Evolutionary conservation across 768 basidiomycete genomes (phyloP), one percentile per base, ranked within the genome.

Genomic region (Fibroporia radiculosa): DNA sequence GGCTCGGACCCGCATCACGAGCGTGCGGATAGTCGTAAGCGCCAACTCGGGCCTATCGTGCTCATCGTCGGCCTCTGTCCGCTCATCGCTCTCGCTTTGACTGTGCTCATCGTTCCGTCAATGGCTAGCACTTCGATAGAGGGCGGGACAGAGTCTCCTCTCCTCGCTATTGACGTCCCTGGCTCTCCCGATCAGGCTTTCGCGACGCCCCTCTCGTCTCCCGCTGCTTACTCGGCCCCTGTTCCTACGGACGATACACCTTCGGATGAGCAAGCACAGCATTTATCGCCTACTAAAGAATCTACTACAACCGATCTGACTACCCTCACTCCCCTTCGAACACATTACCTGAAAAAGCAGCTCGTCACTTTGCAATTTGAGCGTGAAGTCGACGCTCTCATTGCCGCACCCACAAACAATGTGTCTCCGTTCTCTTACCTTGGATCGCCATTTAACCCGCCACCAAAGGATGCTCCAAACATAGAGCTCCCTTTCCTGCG

Each of bases 341-440:
- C 93, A 3, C 96, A 99, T 61, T 99, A 99, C 65, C 87, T 99
- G 62, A 99, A 98, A 73, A 98, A 98, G 65, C 77, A 89, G 14
- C 81, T 99, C 45, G 74, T 97, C 34, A 79, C 85, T 53, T 81
- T 97, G 41, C 83, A 97, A 62, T 81, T 97, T 55, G 66, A 69
- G 55, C 67, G 66, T n/a, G 96, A 99, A 64, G 75, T 98, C 49
- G 71, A 78, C 48, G 67, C 68, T 18, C 71, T 92, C 52, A 76
- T 78, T 8, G 68, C 74, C 4, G 67, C 75, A 0, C 56, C 69
- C 1, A 57, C 68, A 16, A 67, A 65, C 37, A 73, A 71, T 42
- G 57, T 73, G 4, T 84, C 82, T 18, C 72, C 90, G 0, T 74
- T 98, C 45, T 90, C 92, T 11, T 79, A 87, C 61, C 80, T 99